phyloP scores from a whole-genome alignment of 1,284 basidiomycete species.

The Volvariella surrecta region DNA sequence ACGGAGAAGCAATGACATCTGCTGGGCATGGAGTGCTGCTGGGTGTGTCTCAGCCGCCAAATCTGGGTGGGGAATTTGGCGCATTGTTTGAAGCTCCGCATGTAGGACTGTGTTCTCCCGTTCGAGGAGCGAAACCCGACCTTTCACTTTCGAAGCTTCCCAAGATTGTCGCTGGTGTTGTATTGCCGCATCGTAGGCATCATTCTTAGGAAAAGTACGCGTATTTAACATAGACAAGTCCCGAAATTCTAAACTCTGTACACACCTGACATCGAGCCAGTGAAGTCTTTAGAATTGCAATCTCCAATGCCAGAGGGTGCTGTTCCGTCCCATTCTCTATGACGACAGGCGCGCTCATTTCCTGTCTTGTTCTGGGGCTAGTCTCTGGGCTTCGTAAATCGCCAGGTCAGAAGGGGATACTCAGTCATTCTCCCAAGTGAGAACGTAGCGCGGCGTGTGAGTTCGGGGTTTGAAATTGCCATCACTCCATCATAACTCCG shows the following conservation, averaged over 20 bases:
- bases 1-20: constrained; percentile 58
- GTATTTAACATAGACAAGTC: constrained; percentile 2
- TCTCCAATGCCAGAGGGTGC: constrained; percentile 63
- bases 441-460: too few relatives aligned
- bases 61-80: constrained; percentile 37
- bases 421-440: too few relatives aligned
- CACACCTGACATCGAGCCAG: constrained; percentile 59
- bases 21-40: constrained; percentile 42
- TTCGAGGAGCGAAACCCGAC: constrained; percentile 39
- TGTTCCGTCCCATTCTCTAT: background rate
- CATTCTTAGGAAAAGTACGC: constrained; percentile 56
- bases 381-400: too few relatives aligned
- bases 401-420: too few relatives aligned
- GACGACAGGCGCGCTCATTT: too few relatives aligned
- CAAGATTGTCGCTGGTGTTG: constrained; percentile 57
- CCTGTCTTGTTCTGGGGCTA: too few relatives aligned
- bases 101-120: constrained; percentile 46
- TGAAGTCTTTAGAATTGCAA: constrained; percentile 54
- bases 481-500: too few relatives aligned
- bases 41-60: constrained; percentile 27
- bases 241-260: too few relatives aligned
- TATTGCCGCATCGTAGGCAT: constrained; percentile 53
- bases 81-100: constrained; percentile 43
- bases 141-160: constrained; percentile 38
- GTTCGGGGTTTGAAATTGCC: too few relatives aligned